A percentile compares a stretch with the other conserved stretches of the same genome.
Evolutionary conservation across 345 rosid genomes (phyloP).

Genomic region (Bruguiera gymnorhiza): DNA sequence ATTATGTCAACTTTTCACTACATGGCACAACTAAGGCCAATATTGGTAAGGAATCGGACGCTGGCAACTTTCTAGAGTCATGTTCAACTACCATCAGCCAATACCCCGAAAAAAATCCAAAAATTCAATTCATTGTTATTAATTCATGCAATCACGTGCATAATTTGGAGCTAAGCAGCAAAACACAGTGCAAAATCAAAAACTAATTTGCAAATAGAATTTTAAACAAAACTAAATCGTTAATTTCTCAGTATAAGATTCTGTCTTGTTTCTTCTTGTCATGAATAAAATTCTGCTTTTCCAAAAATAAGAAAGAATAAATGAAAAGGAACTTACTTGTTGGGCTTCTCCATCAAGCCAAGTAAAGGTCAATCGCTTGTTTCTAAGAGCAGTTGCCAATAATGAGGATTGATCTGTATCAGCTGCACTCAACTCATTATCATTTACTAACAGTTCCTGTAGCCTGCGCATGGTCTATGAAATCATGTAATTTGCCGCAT

Average conservation of each 20-base stretch:
- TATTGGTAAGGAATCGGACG: no score
- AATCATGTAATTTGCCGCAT: conserved; percentile 31
- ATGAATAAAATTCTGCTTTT: no score
- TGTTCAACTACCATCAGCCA: not conserved
- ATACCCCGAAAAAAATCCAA: not conserved
- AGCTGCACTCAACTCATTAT: conserved; percentile 31
- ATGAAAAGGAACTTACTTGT: conserved; percentile 42
- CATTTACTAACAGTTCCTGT: conserved; percentile 48
- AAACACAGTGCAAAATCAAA: not conserved
- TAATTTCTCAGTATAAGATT: no score
- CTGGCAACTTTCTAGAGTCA: not conserved
- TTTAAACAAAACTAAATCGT: no score
- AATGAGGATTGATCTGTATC: conserved; percentile 35
- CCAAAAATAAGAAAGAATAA: not conserved
- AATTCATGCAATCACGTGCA: not conserved
- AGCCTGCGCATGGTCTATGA: conserved; percentile 88
- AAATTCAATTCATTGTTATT: no score
- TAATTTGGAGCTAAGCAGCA: not conserved
- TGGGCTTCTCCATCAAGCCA: conserved; percentile 98
- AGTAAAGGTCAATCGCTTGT: conserved; percentile 66
- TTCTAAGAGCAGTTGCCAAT: conserved; percentile 43
- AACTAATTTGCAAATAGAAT: not conserved
- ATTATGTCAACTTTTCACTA: not conserved
- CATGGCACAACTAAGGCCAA: not conserved
- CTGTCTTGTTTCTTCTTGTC: no score